Conservation (phyloP, 768 basidiomycete genomes). For the Gloeopeniophorella convolvens region DNA sequence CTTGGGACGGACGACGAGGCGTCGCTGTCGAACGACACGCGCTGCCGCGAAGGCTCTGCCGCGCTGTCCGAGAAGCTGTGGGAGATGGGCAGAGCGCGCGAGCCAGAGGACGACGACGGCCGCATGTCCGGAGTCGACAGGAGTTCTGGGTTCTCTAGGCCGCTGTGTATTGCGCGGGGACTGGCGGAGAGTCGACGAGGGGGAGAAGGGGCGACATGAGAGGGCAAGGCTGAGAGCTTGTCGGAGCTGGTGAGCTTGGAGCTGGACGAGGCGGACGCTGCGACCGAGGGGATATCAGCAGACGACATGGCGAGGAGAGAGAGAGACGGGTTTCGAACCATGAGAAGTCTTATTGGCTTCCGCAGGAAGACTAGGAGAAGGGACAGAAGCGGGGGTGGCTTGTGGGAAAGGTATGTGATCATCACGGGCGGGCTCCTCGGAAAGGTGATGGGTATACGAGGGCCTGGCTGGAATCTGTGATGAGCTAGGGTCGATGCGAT, state of each 20-base stretch:
- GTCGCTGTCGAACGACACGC: constrained; percentile 53
- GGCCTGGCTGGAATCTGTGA: not conserved
- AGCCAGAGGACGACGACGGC: constrained; percentile 37
- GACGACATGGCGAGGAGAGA: not conserved
- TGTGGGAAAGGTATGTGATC: not conserved
- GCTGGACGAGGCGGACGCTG: constrained; percentile 24
- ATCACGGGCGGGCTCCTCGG: not conserved
- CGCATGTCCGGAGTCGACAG: not conserved
- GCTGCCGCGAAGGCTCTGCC: constrained; percentile 37
- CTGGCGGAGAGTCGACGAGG: constrained; percentile 26
- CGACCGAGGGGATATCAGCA: not conserved
- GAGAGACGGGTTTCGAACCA: not conserved
- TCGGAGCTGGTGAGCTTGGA: constrained; percentile 39
- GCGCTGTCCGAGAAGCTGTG: constrained; percentile 34
- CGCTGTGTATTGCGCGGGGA: constrained; percentile 28
- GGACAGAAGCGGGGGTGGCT: not conserved
- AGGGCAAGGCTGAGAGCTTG: constrained; percentile 36
- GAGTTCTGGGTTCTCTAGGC: constrained; percentile 33
- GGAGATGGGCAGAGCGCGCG: constrained; percentile 17
- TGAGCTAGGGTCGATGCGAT: not conserved
- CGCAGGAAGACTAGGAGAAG: not conserved
- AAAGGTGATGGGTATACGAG: constrained; percentile 3
- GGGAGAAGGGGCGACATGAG: constrained; percentile 27
- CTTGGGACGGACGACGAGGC: constrained; percentile 33
- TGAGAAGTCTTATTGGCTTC: not conserved